Evolutionary conservation across 805 yeast species (phyloP).

Genomic region (Ogataea angusta): DNA sequence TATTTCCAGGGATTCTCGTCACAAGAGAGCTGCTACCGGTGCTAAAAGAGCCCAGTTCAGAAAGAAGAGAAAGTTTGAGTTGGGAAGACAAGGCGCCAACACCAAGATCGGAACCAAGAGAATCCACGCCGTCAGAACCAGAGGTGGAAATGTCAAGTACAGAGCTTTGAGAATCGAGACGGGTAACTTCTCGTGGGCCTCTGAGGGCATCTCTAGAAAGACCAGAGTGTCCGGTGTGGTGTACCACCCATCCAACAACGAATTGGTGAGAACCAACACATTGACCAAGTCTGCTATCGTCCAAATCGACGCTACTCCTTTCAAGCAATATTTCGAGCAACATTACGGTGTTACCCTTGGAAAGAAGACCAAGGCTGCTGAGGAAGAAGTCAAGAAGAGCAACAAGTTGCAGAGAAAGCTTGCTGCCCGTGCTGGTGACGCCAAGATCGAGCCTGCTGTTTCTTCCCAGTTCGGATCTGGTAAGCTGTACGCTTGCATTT

Average conservation of each 20-base stretch:
- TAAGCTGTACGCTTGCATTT: slow-evolving; percentile 96
- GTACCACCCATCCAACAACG: slow-evolving; percentile 99
- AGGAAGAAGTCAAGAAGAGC: slow-evolving; percentile 61
- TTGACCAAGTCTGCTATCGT: slow-evolving; percentile 98
- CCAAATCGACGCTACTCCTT: slow-evolving; percentile 99
- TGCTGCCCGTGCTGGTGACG: slow-evolving; percentile 83
- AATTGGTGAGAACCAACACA: slow-evolving; percentile 99
- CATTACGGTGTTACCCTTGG: slow-evolving; percentile 95
- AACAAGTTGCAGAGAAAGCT: slow-evolving; percentile 85
- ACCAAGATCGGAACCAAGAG: slow-evolving; percentile 99
- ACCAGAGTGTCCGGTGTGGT: slow-evolving; percentile 97
- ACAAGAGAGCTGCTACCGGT: slow-evolving; percentile 99
- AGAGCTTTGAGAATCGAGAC: slow-evolving; percentile 99
- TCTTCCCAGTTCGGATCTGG: slow-evolving; percentile 98
- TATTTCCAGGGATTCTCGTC: slow-evolving; percentile 99
- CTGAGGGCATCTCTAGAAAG: slow-evolving; percentile 98
- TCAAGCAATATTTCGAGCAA: slow-evolving; percentile 98
- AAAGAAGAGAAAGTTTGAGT: slow-evolving; percentile 99
- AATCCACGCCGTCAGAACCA: slow-evolving; percentile 98
- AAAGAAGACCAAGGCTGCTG: slow-evolving; percentile 68
- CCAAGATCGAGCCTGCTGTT: slow-evolving; percentile 87
- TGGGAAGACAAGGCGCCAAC: slow-evolving; percentile 99
- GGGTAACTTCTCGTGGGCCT: slow-evolving; percentile 99
- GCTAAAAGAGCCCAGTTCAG: slow-evolving; percentile 99
- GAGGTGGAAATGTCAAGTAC: slow-evolving; percentile 99